Conservation (phyloP, 352 stramenopile genomes). For the Globisporangium paroecandrum region DNA sequence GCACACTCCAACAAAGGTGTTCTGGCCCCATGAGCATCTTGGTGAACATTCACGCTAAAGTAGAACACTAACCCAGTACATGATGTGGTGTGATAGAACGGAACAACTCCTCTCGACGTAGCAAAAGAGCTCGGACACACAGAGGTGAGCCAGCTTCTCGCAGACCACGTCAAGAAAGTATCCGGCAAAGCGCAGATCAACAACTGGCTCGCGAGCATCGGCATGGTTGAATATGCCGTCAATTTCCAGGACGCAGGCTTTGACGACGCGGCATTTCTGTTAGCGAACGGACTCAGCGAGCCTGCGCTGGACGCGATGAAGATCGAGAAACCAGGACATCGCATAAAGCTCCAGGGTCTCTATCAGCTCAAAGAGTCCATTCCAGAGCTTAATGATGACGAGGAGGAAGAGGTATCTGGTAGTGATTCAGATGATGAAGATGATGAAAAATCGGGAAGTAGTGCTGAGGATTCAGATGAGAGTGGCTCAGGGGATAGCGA, state of each 20-base stretch:
- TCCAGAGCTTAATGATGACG: constrained; percentile 10
- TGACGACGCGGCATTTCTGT: constrained; percentile 64
- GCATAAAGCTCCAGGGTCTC: constrained; percentile 57
- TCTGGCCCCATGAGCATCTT: not conserved
- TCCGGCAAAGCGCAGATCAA: constrained; percentile 33
- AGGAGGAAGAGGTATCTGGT: constrained; percentile 22
- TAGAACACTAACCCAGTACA: constrained; percentile 2
- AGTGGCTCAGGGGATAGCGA: constrained; percentile 15
- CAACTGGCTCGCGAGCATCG: constrained; percentile 70
- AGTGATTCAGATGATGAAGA: constrained; percentile 11
- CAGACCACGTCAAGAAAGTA: constrained; percentile 33
- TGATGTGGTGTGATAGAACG: constrained; percentile 23
- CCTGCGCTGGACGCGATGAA: constrained; percentile 52
- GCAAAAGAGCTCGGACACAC: constrained; percentile 35
- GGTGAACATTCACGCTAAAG: not conserved
- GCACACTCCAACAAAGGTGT: constrained; percentile 47
- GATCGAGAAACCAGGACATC: constrained; percentile 67
- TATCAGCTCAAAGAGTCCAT: constrained; percentile 68
- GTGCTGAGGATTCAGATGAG: constrained; percentile 13
- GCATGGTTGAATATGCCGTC: constrained; percentile 56
- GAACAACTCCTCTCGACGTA: constrained; percentile 57
- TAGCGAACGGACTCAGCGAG: constrained; percentile 43
- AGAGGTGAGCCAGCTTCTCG: constrained; percentile 32
- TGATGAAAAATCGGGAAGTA: constrained; percentile 12
- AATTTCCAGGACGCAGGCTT: constrained; percentile 53